A percentile compares a stretch with the other conserved stretches of the same genome.
phyloP scores from a whole-genome alignment of 1,139 yeast genomes.

The Barnettozyma hawaiiensis region DNA sequence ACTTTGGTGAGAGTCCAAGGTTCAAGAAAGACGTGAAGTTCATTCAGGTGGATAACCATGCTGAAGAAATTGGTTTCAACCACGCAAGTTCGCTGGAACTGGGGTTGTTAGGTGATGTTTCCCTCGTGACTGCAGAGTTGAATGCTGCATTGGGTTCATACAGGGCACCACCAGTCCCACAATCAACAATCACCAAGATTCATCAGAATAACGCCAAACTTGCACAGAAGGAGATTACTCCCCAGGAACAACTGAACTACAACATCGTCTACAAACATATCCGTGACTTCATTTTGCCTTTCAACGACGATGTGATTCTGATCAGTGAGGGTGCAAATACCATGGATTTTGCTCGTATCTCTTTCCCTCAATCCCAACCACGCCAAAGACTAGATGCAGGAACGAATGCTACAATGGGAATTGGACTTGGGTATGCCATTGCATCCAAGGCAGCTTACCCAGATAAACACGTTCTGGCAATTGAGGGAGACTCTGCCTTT shows the following conservation, averaged over 20 bases:
- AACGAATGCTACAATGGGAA: slow-evolving; percentile 69
- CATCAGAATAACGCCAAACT: slow-evolving; percentile 35
- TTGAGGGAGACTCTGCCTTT: slow-evolving; percentile 69
- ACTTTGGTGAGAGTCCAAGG: slow-evolving; percentile 52
- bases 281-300: slow-evolving; percentile 33
- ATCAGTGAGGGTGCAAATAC: slow-evolving; percentile 67
- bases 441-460: slow-evolving; percentile 50
- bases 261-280: slow-evolving; percentile 47
- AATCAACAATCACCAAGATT: slow-evolving; percentile 29
- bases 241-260: slow-evolving; percentile 31
- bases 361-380: slow-evolving; percentile 49
- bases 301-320: slow-evolving; percentile 34
- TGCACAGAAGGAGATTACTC: slow-evolving; percentile 24
- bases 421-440: slow-evolving; percentile 57
- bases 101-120: slow-evolving; percentile 49
- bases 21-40: slow-evolving; percentile 40
- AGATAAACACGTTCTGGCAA: slow-evolving; percentile 42
- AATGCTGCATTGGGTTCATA: slow-evolving; percentile 23
- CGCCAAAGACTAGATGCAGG: slow-evolving; percentile 59
- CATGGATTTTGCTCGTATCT: slow-evolving; percentile 59
- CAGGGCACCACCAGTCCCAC: slow-evolving; percentile 31
- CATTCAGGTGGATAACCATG: slow-evolving; percentile 49
- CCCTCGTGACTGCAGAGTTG: slow-evolving; percentile 36
- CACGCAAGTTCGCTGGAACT: slow-evolving; percentile 29
- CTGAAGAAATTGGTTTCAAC: slow-evolving; percentile 48